These are phyloP conservation scores for Samsoniella hepiali DNA, from an alignment of 2,329 filamentous ascomycete genomes.

Conservation along the genomic window DNA sequence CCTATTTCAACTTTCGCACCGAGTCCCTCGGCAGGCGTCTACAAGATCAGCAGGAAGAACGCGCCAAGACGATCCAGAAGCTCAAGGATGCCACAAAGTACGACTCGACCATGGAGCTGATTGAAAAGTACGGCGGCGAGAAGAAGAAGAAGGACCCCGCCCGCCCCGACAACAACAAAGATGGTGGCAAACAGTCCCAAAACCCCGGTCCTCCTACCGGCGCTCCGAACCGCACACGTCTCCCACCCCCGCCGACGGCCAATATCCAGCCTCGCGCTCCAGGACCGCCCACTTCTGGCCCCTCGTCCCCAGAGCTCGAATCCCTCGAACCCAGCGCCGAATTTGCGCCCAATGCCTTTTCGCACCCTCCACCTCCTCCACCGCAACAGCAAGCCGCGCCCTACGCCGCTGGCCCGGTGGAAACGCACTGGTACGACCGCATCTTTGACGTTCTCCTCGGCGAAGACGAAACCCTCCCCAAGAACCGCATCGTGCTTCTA, in stretches of 20 bases:
- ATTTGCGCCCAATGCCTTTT: slow-evolving; percentile 72
- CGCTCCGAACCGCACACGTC: slow-evolving; percentile 39
- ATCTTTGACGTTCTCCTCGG: slow-evolving; percentile 88
- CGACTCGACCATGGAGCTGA: slow-evolving; percentile 85
- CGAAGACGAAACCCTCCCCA: slow-evolving; percentile 88
- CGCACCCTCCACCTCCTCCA: slow-evolving; percentile 27
- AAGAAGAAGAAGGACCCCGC: slow-evolving; percentile 44
- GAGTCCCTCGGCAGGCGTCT: slow-evolving; percentile 65
- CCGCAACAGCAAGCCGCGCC: slow-evolving; percentile 25
- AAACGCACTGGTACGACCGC: slow-evolving; percentile 86
- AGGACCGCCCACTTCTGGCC: neutral
- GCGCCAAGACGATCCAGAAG: slow-evolving; percentile 84
- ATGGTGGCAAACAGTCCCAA: slow-evolving; percentile 21
- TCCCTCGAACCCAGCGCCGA: slow-evolving; percentile 51
- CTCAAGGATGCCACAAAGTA: slow-evolving; percentile 95
- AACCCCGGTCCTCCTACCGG: slow-evolving; percentile 25
- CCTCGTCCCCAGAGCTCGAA: slow-evolving; percentile 24
- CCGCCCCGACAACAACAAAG: slow-evolving; percentile 22
- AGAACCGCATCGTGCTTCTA: slow-evolving; percentile 86
- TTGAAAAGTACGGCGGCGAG: slow-evolving; percentile 86
- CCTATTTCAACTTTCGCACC: slow-evolving; percentile 80
- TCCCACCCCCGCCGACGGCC: slow-evolving; percentile 59
- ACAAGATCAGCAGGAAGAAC: slow-evolving; percentile 72
- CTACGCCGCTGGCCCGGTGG: slow-evolving; percentile 25
- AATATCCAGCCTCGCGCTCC: slow-evolving; percentile 51